Conservation (phyloP, 2,329 filamentous ascomycete genomes). For the Aspergillus hortae region DNA sequence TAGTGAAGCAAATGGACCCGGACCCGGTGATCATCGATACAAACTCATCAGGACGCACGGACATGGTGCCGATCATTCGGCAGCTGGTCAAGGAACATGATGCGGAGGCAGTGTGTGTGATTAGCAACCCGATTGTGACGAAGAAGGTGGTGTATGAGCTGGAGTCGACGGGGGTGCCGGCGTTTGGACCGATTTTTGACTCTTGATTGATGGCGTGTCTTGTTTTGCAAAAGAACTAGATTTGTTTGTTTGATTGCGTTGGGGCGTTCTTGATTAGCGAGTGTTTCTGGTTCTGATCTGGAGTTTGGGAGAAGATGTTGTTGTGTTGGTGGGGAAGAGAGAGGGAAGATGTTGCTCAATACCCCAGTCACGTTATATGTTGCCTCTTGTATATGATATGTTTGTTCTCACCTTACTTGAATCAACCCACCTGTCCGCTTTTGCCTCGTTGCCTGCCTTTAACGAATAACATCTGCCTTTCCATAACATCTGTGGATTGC, state of each 20-base stretch:
- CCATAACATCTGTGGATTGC: no score
- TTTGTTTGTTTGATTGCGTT: not conserved
- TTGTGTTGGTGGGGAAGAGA: not conserved
- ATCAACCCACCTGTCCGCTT: not conserved
- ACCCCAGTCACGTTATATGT: not conserved
- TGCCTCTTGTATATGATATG: not conserved
- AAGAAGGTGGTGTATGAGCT: constrained; percentile 66
- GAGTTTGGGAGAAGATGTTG: not conserved
- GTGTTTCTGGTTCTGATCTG: constrained; percentile 1
- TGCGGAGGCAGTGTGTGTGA: constrained; percentile 68
- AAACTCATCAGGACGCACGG: constrained; percentile 54
- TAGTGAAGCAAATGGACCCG: constrained; percentile 57
- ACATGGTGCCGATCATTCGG: constrained; percentile 58
- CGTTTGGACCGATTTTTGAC: constrained; percentile 74
- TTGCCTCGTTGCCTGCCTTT: no score
- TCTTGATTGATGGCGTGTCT: constrained; percentile 37
- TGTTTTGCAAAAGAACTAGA: not conserved
- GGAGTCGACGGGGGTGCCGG: constrained; percentile 62
- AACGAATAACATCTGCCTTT: no score
- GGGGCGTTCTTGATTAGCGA: not conserved
- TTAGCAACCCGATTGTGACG: constrained; percentile 67
- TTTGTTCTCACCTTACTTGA: not conserved
- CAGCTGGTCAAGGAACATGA: constrained; percentile 44
- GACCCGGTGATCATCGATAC: constrained; percentile 68
- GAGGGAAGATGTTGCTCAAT: not conserved